Conservation (phyloP, 78 protist species). For the Dictyostelium brefeldianum region DNA sequence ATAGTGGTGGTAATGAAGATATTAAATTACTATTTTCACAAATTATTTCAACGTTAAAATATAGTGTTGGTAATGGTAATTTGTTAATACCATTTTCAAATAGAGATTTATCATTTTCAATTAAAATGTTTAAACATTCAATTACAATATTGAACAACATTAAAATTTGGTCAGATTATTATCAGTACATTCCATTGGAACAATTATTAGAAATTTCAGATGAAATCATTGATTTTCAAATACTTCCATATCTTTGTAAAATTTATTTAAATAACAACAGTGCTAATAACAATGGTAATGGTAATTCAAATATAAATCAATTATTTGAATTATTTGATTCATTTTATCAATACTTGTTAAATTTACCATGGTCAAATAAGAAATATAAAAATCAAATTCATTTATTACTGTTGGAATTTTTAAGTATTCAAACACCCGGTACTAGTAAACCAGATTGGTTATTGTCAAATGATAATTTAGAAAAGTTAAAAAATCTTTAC, state of each 20-base stretch:
- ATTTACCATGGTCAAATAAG: background rate
- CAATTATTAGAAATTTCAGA: background rate
- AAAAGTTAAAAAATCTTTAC: conserved; percentile 4
- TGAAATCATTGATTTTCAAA: background rate
- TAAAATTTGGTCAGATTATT: background rate
- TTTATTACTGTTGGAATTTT: too few species aligned
- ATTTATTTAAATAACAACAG: background rate
- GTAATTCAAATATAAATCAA: background rate
- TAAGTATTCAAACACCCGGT: too few species aligned
- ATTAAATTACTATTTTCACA: conserved; percentile 7
- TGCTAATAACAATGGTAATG: background rate
- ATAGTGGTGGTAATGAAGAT: background rate
- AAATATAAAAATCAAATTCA: background rate
- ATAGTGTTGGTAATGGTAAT: background rate
- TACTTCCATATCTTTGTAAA: conserved; percentile 15
- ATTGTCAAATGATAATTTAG: background rate
- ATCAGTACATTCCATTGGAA: background rate
- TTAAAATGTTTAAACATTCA: background rate
- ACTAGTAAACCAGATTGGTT: too few species aligned
- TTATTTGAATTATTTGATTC: background rate
- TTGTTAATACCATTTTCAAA: conserved; percentile 2
- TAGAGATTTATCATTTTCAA: conserved; percentile 11
- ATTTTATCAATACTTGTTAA: conserved; percentile 7
- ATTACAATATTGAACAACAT: background rate
- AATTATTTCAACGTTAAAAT: conserved; percentile 8